These are phyloP conservation scores for Passalora sequoiae DNA, from an alignment of 2,329 filamentous ascomycete genomes.

Conservation along the genomic window DNA sequence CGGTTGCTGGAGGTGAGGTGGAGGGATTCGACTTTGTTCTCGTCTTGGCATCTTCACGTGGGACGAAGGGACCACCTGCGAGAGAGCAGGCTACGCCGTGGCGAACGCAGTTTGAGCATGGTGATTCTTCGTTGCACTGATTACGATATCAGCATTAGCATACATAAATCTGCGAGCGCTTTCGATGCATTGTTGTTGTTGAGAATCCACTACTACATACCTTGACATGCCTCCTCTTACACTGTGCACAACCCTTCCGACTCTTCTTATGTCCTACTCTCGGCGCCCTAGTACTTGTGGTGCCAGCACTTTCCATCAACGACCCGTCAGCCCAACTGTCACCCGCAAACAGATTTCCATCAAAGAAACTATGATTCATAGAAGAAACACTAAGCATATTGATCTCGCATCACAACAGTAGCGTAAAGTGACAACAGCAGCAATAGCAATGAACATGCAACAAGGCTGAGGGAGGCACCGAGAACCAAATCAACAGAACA, in stretches of 20 bases:
- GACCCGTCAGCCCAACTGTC: constrained; percentile 6
- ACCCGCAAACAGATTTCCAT: background rate
- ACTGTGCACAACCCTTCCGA: constrained; percentile 30
- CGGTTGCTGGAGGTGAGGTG: constrained; percentile 10
- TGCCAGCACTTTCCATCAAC: constrained; percentile 18
- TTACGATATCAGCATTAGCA: background rate
- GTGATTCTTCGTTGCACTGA: constrained; percentile 30
- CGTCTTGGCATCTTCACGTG: constrained; percentile 27
- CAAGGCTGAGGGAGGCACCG: too few relatives aligned
- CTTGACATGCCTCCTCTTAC: constrained; percentile 32
- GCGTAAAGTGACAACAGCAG: too few relatives aligned
- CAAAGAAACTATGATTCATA: too few relatives aligned
- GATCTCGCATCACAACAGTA: too few relatives aligned
- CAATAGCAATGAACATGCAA: too few relatives aligned
- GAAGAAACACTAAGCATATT: too few relatives aligned
- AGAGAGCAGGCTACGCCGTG: constrained; percentile 30
- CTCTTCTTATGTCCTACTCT: constrained; percentile 30
- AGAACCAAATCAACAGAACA: too few relatives aligned
- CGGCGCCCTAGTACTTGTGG: constrained; percentile 27
- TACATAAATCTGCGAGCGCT: constrained; percentile 1
- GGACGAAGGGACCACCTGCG: constrained; percentile 29
- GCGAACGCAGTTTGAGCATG: constrained; percentile 30
- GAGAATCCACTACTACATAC: constrained; percentile 13
- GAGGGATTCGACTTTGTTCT: constrained; percentile 21
- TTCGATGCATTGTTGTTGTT: too few relatives aligned